Percentiles rank a stretch among this genome's conserved stretches.
Evolutionary conservation across 306 rosid species (phyloP).

Genomic region (Begonia masoniana): DNA sequence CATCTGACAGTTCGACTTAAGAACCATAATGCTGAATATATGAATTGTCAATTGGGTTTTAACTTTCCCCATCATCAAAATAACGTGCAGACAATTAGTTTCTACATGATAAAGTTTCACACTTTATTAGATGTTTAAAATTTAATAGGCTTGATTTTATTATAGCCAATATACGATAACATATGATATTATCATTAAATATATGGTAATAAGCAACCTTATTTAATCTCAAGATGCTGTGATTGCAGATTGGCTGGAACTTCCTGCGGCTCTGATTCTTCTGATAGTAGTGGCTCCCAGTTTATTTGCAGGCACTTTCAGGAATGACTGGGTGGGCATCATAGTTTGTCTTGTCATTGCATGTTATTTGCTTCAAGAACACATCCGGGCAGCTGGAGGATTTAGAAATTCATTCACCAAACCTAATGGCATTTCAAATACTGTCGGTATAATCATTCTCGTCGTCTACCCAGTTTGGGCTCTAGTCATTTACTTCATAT

Average conservation of each 20-base stretch:
- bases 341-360: constrained; percentile 48
- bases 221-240: neutral
- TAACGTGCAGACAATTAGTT: too few species aligned
- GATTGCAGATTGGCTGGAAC: constrained; percentile 40
- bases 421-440: constrained; percentile 56
- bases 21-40: too few species aligned
- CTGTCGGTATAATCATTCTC: constrained; percentile 54
- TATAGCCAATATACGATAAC: too few species aligned
- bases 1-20: too few species aligned
- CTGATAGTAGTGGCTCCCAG: constrained; percentile 54
- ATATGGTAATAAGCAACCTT: too few species aligned
- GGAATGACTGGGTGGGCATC: constrained; percentile 37
- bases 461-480: constrained; percentile 72
- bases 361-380: constrained; percentile 70
- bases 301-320: constrained; percentile 33
- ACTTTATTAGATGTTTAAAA: too few species aligned
- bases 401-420: constrained; percentile 63
- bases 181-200: too few species aligned
- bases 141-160: too few species aligned
- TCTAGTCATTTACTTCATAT: constrained; percentile 22
- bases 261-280: constrained; percentile 55
- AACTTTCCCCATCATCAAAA: too few species aligned
- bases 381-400: constrained; percentile 79
- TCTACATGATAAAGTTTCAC: too few species aligned
- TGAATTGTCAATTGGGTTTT: too few species aligned